These are phyloP conservation scores for Trichoderma sp. DNA, from an alignment of 2,329 filamentous ascomycete species.

Conservation along the genomic window DNA sequence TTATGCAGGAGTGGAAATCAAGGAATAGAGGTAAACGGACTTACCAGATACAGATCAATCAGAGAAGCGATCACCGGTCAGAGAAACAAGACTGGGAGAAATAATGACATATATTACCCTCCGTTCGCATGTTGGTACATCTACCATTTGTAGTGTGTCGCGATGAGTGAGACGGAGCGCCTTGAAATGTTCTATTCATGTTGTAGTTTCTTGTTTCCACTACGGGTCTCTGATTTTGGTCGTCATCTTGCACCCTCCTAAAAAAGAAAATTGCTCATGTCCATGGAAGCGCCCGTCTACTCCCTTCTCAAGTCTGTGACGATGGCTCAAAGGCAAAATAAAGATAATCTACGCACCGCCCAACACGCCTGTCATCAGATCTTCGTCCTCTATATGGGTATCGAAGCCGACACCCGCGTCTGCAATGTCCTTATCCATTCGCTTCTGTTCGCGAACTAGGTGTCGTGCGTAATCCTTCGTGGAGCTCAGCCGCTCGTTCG, in stretches of 20 bases:
- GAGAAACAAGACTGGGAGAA: background rate
- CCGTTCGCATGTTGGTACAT: background rate
- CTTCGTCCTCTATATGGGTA: conserved; percentile 56
- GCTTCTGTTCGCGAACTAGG: conserved; percentile 46
- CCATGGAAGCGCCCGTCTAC: background rate
- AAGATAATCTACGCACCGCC: conserved; percentile 22
- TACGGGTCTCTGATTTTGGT: background rate
- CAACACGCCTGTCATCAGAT: conserved; percentile 53
- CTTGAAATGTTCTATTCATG: background rate
- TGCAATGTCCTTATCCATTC: conserved; percentile 43
- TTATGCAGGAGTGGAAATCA: background rate
- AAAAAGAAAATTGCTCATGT: background rate
- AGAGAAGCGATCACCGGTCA: background rate
- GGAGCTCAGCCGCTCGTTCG: conserved; percentile 53
- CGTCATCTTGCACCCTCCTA: background rate
- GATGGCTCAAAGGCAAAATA: background rate
- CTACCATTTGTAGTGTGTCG: background rate
- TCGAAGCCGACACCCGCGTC: conserved; percentile 43
- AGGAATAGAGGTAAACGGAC: background rate
- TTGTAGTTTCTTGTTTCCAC: background rate
- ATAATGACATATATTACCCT: background rate
- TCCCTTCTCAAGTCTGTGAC: background rate
- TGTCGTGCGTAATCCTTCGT: conserved; percentile 56
- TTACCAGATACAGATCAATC: background rate
- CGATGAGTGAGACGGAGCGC: background rate